Percentiles rank a stretch among this genome's conserved stretches.
Conservation (phyloP, 2,329 filamentous ascomycete genomes). For the Magnaporthales sp. region DNA sequence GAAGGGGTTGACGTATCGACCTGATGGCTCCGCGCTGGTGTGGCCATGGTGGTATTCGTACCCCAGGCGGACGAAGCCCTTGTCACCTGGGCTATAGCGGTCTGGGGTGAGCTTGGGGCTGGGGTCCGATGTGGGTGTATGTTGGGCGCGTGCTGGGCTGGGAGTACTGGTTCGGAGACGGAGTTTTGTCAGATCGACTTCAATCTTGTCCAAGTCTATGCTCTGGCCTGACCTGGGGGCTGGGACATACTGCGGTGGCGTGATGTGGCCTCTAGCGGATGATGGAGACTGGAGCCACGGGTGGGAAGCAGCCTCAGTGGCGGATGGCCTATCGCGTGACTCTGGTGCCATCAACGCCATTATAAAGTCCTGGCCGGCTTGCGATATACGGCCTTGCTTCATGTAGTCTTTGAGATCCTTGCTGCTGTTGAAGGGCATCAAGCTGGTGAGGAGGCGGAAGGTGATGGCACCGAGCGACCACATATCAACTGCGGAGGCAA, state of each 20-base stretch:
- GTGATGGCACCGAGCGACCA: constrained; percentile 17
- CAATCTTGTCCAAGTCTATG: neutral
- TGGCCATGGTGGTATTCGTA: too few species aligned
- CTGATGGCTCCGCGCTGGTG: too few species aligned
- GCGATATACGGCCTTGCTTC: neutral
- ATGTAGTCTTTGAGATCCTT: neutral
- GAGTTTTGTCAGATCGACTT: neutral
- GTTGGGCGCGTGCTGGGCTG: too few species aligned
- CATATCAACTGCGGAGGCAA: constrained; percentile 13
- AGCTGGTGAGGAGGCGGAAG: constrained; percentile 10
- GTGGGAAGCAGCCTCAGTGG: neutral
- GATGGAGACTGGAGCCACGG: neutral
- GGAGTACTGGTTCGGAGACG: too few species aligned
- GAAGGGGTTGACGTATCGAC: too few species aligned
- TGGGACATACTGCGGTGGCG: neutral
- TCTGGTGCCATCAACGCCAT: neutral
- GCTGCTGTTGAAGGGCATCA: neutral
- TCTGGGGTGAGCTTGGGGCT: too few species aligned
- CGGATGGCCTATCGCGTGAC: neutral
- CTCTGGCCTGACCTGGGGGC: neutral
- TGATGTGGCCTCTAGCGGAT: neutral
- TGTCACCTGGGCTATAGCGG: too few species aligned
- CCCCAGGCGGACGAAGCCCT: too few species aligned
- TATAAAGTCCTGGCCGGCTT: neutral
- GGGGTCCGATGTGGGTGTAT: too few species aligned